Evolutionary conservation across 331 rosid species (phyloP), one percentile per base, ranked within the genome.

Genomic region (Pyrus hybrid): DNA sequence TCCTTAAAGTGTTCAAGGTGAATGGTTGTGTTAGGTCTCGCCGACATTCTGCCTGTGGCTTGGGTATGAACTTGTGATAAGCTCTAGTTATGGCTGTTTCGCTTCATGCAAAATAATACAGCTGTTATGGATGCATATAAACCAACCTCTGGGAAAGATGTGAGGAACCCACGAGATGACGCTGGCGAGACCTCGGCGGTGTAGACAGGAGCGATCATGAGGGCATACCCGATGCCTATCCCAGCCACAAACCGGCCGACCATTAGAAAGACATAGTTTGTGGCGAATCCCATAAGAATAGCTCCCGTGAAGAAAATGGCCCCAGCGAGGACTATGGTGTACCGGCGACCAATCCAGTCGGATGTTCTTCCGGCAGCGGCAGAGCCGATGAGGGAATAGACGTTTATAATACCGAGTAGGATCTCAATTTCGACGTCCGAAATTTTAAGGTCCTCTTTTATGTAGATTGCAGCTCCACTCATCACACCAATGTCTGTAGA

Each of bases 171-270:
- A 7, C 96, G 98, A 49, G 90, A 68, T 16, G 94, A 79, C 14
- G 98, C 87, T 0, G 98, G 97, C n/a, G 98, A 86, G 63, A 93
- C 84, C 68, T 93, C 97, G 6, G 97, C 93, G 2, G 94, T 89
- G 71, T 90, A 93, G 29, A 93, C 94, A 0, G 98, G 91, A 18
- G 98, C 98, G 53, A 91, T 85, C 91, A 88, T 80, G 80, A 85
- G 86, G 1, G 91, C 98, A 2, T 86, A 93, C 5, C 98, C 98
- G 22, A 89, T 84, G 2, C 94, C 98, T 17, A 93, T 12, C 25
- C 97, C 98, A 13, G 98, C 96, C 14, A 93, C 76, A 61, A 91
- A 91, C 0, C 98, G 86, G 0, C 94, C 98, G 17, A 81, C 85
- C 98, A 91, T 93, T 37, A 93, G 93, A 53, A 93, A 89, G 2